Base-by-base conservation (phyloP, 176 grass and related monocot species). In the Triticum aestivum region DNA sequence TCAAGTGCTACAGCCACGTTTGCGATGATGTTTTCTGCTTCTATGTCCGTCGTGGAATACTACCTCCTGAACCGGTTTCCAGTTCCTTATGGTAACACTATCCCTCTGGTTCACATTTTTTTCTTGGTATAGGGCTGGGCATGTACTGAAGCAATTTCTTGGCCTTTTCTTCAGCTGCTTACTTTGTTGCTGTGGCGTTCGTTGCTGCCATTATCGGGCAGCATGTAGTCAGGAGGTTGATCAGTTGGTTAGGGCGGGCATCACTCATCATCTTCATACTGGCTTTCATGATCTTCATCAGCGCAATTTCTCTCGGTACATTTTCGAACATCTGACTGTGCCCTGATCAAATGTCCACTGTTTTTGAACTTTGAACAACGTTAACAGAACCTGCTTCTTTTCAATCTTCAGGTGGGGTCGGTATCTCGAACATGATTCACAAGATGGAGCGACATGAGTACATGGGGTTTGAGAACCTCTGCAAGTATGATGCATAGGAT, bases 241-340 rank as follows among this genome's bases (percentile, higher is more conserved):
- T 96, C 58, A 88, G 84, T 56, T 88, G 89, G 87, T 77, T 92
- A 82, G 94, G 97, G 20, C 69, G 96, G 44, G 96, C 92, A 69
- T 98, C 97, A 2, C 90, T 98, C 80, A 96, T 98, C 69, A 98
- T 98, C 82, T 94, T 98, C 92, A 94, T 96, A 80, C 34, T 98
- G 78, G 87, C 97, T 62, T 96, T 84, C 71, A 98, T 88, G 69
- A 96, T 98, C 44, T 96, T 98, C 8, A 77, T 91, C 64, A 98
- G 97, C 21, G 97, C 97, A 18, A 64, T 96, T 89, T 96, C 92
- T 41, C 88, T 98, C 2, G 96, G 97, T 98, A 91, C 29, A 58
- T 33, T 29, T 44, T 79, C 12, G 72, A 41, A 34, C 29, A 17
- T 69, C 20, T 61, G 6, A 79, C 52, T 18, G 17, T n/a, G 49